These are phyloP conservation scores for Fusarium sp. DNA, from an alignment of 2,329 filamentous ascomycete species.

Conservation along the genomic window DNA sequence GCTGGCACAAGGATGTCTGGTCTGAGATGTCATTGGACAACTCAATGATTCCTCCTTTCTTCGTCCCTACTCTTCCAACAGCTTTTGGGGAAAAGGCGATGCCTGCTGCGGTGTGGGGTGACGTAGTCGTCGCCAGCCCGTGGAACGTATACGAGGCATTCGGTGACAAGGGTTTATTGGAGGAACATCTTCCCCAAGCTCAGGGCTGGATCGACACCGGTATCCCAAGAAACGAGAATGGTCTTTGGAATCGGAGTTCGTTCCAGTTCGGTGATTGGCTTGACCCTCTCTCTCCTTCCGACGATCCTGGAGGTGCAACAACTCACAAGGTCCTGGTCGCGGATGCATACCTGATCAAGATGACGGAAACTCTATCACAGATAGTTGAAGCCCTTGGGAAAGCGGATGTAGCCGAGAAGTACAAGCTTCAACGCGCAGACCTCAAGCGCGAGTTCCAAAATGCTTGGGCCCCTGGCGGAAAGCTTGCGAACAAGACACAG, in stretches of 20 bases:
- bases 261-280: conserved; percentile 62
- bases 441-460: conserved; percentile 50
- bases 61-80: conserved; percentile 9
- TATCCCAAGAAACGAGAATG: conserved; percentile 42
- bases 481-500: conserved; percentile 55
- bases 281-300: conserved; percentile 58
- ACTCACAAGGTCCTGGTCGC: conserved; percentile 58
- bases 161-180: background rate
- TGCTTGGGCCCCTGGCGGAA: conserved; percentile 51
- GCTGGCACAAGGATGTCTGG: conserved; percentile 39
- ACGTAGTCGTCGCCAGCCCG: background rate
- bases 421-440: conserved; percentile 34
- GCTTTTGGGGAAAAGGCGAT: background rate
- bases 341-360: conserved; percentile 61
- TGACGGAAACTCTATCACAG: conserved; percentile 54
- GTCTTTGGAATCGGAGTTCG: conserved; percentile 33
- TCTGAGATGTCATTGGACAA: conserved; percentile 30
- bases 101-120: background rate
- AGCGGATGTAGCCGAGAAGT: conserved; percentile 29
- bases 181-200: conserved; percentile 14
- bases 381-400: conserved; percentile 52
- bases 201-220: conserved; percentile 22
- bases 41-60: conserved; percentile 16
- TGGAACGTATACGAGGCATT: conserved; percentile 8
- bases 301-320: conserved; percentile 54